phyloP scores from a whole-genome alignment of 2,329 filamentous ascomycete genomes.

The Aureobasidium sp. region DNA sequence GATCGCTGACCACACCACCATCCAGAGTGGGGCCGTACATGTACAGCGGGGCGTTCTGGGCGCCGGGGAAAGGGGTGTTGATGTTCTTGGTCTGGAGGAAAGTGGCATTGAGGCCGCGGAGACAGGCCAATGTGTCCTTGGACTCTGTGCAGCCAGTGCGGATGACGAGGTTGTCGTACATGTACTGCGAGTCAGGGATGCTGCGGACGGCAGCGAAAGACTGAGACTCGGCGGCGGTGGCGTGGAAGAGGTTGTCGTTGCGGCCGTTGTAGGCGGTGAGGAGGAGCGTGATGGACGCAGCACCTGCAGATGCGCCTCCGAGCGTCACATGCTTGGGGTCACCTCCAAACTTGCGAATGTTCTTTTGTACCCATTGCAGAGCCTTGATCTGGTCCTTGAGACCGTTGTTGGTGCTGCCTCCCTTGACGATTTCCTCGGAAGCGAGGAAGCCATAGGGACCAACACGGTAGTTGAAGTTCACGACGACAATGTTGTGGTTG shows the following conservation, averaged over 20 bases:
- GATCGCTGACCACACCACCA: conserved; percentile 40
- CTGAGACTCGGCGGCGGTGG: conserved; percentile 46
- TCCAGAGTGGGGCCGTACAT: conserved; percentile 46
- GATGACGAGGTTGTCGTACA: conserved; percentile 42
- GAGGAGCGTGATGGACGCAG: conserved; percentile 55
- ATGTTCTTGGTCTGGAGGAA: conserved; percentile 39
- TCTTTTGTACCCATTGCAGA: conserved; percentile 58
- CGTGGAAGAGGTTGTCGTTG: conserved; percentile 42
- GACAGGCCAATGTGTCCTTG: conserved; percentile 39
- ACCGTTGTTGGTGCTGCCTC: conserved; percentile 56
- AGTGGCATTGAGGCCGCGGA: conserved; percentile 37
- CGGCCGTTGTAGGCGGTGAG: conserved; percentile 46
- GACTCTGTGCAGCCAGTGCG: conserved; percentile 38
- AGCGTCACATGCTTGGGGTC: conserved; percentile 59
- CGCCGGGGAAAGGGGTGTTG: conserved; percentile 38
- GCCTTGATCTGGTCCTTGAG: conserved; percentile 61
- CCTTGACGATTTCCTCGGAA: conserved; percentile 42
- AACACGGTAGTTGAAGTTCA: conserved; percentile 69
- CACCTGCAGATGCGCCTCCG: conserved; percentile 61
- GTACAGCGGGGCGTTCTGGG: conserved; percentile 36
- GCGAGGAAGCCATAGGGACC: conserved; percentile 65
- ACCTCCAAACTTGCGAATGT: conserved; percentile 61
- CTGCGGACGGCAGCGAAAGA: conserved; percentile 43
- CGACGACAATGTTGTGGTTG: conserved; percentile 54
- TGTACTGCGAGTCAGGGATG: conserved; percentile 40